Conservation (phyloP, 2,329 filamentous ascomycete species). For the Diaporthe sp. region DNA sequence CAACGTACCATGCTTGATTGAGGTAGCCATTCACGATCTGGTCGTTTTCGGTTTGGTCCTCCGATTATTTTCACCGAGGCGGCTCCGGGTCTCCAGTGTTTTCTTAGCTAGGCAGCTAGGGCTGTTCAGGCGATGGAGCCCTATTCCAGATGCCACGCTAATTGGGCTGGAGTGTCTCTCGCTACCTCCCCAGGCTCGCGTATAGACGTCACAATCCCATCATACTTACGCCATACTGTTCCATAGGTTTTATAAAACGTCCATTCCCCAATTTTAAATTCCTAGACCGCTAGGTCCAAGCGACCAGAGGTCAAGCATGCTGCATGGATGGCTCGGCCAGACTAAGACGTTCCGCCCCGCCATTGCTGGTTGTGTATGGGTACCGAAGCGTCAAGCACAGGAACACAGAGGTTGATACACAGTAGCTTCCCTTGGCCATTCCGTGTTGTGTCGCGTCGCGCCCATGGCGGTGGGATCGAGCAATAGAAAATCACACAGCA, state of each 20-base stretch:
- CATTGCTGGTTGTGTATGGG: not conserved
- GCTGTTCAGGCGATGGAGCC: not conserved
- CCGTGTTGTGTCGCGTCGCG: not conserved
- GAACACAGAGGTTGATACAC: not conserved
- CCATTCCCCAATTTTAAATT: conserved; percentile 21
- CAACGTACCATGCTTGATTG: conserved; percentile 3
- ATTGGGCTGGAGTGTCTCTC: not conserved
- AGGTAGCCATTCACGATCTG: conserved; percentile 15
- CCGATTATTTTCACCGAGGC: conserved; percentile 2
- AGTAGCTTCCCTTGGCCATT: not conserved
- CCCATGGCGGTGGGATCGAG: not conserved
- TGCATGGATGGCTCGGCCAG: not conserved
- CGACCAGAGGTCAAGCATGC: not conserved
- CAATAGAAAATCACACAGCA: not conserved
- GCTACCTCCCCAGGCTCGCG: not conserved
- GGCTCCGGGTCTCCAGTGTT: not conserved
- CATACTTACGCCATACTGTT: conserved; percentile 19
- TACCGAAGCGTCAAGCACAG: not conserved
- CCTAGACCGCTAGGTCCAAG: conserved; percentile 2
- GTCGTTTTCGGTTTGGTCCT: conserved; percentile 14
- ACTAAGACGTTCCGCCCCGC: not conserved
- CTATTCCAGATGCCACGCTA: not conserved
- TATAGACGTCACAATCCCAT: conserved; percentile 1
- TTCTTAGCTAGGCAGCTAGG: not conserved
- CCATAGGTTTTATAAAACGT: conserved; percentile 10